A percentile compares a stretch with the other conserved stretches of the same genome.
Conservation (phyloP, 2,329 filamentous ascomycete genomes). For the Cladosporium sp. region DNA sequence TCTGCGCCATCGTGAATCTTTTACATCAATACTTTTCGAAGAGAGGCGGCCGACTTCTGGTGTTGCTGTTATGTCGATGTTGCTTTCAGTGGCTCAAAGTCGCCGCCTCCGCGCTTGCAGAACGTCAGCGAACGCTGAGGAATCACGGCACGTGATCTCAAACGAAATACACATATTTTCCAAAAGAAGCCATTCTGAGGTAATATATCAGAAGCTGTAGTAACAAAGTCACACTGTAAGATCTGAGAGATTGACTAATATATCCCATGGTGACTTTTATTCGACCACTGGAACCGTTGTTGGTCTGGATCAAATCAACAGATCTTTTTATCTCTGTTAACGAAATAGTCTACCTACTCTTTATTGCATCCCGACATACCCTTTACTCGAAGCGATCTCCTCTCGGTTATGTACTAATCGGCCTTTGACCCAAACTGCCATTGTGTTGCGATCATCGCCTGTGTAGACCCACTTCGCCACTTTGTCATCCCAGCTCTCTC, state of each 20-base stretch:
- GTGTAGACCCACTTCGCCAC: slow-evolving; percentile 94
- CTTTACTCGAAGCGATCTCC: slow-evolving; percentile 18
- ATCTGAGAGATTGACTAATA: background rate
- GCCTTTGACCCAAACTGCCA: slow-evolving; percentile 85
- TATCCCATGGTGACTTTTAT: background rate
- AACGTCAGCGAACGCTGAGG: background rate
- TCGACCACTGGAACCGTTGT: background rate
- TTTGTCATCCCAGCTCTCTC: slow-evolving; percentile 83
- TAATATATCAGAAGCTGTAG: background rate
- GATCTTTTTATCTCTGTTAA: background rate
- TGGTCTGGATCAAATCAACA: background rate
- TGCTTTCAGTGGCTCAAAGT: background rate
- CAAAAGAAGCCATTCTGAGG: background rate
- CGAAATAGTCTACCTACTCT: background rate
- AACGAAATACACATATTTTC: background rate
- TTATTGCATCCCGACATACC: background rate
- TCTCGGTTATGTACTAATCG: slow-evolving; percentile 68
- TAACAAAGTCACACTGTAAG: background rate
- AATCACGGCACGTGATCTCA: background rate
- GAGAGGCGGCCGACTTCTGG: background rate
- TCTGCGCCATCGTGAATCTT: background rate
- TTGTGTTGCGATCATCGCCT: slow-evolving; percentile 89
- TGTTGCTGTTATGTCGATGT: background rate
- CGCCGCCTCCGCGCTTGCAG: background rate
- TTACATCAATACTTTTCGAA: background rate